phyloP scores from a whole-genome alignment of 768 basidiomycete species.

The Dioszegia hungarica region DNA sequence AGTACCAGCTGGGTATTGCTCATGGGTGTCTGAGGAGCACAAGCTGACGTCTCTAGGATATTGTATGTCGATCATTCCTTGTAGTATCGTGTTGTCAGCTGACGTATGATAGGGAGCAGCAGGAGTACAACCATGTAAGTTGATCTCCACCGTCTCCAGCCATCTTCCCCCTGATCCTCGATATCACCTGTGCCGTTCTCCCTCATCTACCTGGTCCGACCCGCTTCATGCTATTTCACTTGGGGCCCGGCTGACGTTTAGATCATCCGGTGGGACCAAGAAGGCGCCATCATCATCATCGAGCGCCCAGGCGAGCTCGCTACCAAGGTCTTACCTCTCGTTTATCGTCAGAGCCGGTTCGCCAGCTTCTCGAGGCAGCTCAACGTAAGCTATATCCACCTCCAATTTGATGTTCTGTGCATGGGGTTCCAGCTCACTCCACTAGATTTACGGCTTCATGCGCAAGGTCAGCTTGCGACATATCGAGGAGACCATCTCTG shows the following conservation, averaged over 20 bases:
- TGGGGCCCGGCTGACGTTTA: slow-evolving; percentile 14
- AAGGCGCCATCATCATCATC: slow-evolving; percentile 91
- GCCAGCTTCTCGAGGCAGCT: slow-evolving; percentile 96
- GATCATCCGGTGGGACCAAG: slow-evolving; percentile 94
- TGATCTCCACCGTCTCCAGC: no score
- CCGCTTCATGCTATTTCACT: no score
- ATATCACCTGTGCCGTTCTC: no score
- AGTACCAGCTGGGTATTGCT: slow-evolving; percentile 45
- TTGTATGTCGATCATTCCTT: slow-evolving; percentile 18
- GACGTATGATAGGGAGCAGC: slow-evolving; percentile 62
- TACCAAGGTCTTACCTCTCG: slow-evolving; percentile 83
- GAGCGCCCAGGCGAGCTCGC: slow-evolving; percentile 90
- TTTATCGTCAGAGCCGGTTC: slow-evolving; percentile 94
- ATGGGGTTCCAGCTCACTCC: slow-evolving; percentile 13
- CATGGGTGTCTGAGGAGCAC: not conserved
- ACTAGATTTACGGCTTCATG: slow-evolving; percentile 97
- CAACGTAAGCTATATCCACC: slow-evolving; percentile 61
- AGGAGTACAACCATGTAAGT: slow-evolving; percentile 73
- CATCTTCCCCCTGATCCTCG: no score
- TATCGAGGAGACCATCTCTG: slow-evolving; percentile 89
- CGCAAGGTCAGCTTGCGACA: slow-evolving; percentile 83
- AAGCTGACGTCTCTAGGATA: slow-evolving; percentile 20
- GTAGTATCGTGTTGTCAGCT: slow-evolving; percentile 9
- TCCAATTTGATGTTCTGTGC: not conserved
- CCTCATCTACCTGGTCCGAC: no score